Percentiles rank a stretch among this genome's conserved stretches.
phyloP scores from a whole-genome alignment of 2,329 filamentous ascomycete genomes.

The Pseudocercospora musae region DNA sequence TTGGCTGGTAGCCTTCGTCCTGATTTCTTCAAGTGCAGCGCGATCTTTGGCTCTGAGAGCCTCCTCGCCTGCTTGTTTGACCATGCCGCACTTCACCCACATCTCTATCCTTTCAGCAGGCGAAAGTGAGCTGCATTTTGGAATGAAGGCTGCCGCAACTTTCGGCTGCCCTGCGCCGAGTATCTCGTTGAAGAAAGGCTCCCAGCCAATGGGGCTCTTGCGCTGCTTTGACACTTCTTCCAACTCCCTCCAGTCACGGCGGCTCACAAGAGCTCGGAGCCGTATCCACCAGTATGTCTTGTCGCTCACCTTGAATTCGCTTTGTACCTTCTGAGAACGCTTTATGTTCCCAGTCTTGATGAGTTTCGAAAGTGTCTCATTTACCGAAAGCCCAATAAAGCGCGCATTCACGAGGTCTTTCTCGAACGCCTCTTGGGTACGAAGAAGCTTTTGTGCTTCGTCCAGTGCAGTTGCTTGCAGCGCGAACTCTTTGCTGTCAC shows the following conservation, averaged over 20 bases:
- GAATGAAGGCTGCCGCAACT: conserved; percentile 76
- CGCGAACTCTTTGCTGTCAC: conserved; percentile 75
- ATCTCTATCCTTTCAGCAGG: conserved; percentile 73
- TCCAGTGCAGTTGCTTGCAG: conserved; percentile 73
- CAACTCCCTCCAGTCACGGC: conserved; percentile 87
- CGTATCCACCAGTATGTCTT: conserved; percentile 86
- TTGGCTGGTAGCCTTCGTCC: conserved; percentile 68
- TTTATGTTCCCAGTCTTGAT: conserved; percentile 78
- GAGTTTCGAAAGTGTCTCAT: conserved; percentile 88
- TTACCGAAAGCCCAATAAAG: conserved; percentile 80
- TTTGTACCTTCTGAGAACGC: conserved; percentile 80
- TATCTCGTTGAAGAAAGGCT: conserved; percentile 91
- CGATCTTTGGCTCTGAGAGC: conserved; percentile 77
- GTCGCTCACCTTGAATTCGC: conserved; percentile 89
- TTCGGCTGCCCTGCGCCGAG: conserved; percentile 86
- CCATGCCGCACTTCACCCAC: conserved; percentile 94
- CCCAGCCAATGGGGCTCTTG: conserved; percentile 94
- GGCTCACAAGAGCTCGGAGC: conserved; percentile 81
- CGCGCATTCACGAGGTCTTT: conserved; percentile 62
- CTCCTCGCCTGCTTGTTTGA: conserved; percentile 86
- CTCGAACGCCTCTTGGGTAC: conserved; percentile 83
- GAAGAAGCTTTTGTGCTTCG: conserved; percentile 74
- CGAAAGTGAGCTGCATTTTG: conserved; percentile 75
- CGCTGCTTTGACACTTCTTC: conserved; percentile 75
- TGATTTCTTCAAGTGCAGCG: conserved; percentile 68